These are phyloP conservation scores for Botrytis galanthina DNA, from an alignment of 2,329 filamentous ascomycete species.

Conservation along the genomic window DNA sequence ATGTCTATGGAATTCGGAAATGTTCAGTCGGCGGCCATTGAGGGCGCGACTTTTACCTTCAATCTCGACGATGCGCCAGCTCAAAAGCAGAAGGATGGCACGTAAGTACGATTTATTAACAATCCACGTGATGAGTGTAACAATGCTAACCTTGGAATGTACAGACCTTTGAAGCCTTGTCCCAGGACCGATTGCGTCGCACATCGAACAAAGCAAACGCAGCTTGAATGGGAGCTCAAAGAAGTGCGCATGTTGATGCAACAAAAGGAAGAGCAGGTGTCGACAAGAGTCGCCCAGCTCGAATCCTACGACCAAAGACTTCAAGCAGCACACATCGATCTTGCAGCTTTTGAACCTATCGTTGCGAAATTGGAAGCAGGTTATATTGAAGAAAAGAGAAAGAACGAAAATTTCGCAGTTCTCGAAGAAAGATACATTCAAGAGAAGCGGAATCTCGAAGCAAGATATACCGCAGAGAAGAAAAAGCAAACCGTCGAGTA, in stretches of 20 bases:
- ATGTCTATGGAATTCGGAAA: slow-evolving; percentile 10
- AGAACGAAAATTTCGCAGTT: neutral
- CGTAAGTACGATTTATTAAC: neutral
- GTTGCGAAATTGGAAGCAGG: neutral
- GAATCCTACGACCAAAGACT: slow-evolving; percentile 17
- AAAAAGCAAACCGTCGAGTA: neutral
- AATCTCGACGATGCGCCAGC: neutral
- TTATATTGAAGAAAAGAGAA: neutral
- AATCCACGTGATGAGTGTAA: slow-evolving; percentile 11
- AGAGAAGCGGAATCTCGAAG: slow-evolving; percentile 8
- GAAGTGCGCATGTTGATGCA: neutral
- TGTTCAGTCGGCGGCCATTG: neutral
- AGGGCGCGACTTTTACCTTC: neutral
- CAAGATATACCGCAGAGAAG: slow-evolving; percentile 1
- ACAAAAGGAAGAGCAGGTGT: neutral
- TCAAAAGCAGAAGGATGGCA: neutral
- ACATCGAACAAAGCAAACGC: slow-evolving; percentile 11
- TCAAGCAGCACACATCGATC: slow-evolving; percentile 4
- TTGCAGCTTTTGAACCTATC: neutral
- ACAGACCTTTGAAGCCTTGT: slow-evolving; percentile 13
- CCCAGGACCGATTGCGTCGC: slow-evolving; percentile 13
- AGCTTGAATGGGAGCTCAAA: slow-evolving; percentile 1
- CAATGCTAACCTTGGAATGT: slow-evolving; percentile 13
- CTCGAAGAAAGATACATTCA: neutral
- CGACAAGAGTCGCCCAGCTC: neutral